These are phyloP conservation scores for Pseudocercospora fuligena DNA, from an alignment of 2,329 filamentous ascomycete species.

Conservation along the genomic window DNA sequence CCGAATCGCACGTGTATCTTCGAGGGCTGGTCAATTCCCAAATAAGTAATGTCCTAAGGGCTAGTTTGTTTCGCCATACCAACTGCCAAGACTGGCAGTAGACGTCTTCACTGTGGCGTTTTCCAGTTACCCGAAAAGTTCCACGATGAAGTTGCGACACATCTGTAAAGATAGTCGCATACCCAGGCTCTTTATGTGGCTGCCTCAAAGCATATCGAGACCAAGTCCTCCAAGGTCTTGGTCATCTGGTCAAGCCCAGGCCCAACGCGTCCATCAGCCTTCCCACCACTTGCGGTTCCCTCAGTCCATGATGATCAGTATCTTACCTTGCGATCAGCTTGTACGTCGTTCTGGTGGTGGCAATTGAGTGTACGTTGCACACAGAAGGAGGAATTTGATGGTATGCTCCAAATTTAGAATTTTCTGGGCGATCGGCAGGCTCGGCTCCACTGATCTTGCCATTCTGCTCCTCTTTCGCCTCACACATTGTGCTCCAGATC, in stretches of 20 bases:
- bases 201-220: neutral
- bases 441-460: neutral
- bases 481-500: neutral
- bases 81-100: neutral
- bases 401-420: neutral
- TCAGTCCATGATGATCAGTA: neutral
- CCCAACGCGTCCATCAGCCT: neutral
- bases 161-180: neutral
- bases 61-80: neutral
- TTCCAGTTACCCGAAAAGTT: neutral
- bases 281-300: too few relatives aligned
- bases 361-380: neutral
- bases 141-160: neutral
- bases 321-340: neutral
- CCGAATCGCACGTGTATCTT: neutral
- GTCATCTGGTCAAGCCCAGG: neutral
- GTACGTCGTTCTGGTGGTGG: neutral
- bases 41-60: too few relatives aligned
- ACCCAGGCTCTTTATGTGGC: neutral
- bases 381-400: neutral
- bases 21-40: too few relatives aligned
- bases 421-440: neutral
- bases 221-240: neutral
- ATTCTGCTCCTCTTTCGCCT: neutral
- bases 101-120: neutral